Percentiles rank a stretch among this genome's conserved stretches.
Conservation (phyloP, 768 basidiomycete genomes). For the Hebeloma cylindrosporum region DNA sequence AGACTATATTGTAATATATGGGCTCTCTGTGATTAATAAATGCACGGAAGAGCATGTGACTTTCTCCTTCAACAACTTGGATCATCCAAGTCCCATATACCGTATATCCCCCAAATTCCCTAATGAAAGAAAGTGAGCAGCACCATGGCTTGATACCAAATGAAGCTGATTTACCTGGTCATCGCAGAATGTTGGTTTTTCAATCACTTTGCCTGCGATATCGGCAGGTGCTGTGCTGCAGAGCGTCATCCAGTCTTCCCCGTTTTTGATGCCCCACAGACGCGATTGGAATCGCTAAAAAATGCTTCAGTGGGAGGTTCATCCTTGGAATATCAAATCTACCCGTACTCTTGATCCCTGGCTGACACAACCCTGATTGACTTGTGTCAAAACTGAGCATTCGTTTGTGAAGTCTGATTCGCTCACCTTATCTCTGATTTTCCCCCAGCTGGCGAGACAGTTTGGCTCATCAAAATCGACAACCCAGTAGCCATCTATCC, state of each 20-base stretch:
- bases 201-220: conserved; percentile 22
- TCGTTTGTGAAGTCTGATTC: not conserved
- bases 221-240: conserved; percentile 31
- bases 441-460: conserved; percentile 33
- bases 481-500: conserved; percentile 31
- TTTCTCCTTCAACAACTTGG: conserved; percentile 18
- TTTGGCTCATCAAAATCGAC: conserved; percentile 24
- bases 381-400: not conserved
- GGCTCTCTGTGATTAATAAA: too few species aligned
- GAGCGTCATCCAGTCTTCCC: conserved; percentile 27
- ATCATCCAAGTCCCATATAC: conserved; percentile 34
- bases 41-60: not conserved
- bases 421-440: conserved; percentile 28
- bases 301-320: not conserved
- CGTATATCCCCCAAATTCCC: conserved; percentile 34
- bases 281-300: conserved; percentile 31
- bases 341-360: conserved; percentile 26
- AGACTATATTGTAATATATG: too few species aligned
- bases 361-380: conserved; percentile 31
- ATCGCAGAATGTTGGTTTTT: conserved; percentile 28
- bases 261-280: conserved; percentile 26
- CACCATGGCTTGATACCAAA: not conserved
- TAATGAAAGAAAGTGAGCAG: conserved; percentile 14
- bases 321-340: conserved; percentile 2
- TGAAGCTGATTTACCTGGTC: conserved; percentile 23